These are phyloP conservation scores for Funneliformis mosseae DNA, from an alignment of 192 early-diverging fungal species.

Conservation along the genomic window DNA sequence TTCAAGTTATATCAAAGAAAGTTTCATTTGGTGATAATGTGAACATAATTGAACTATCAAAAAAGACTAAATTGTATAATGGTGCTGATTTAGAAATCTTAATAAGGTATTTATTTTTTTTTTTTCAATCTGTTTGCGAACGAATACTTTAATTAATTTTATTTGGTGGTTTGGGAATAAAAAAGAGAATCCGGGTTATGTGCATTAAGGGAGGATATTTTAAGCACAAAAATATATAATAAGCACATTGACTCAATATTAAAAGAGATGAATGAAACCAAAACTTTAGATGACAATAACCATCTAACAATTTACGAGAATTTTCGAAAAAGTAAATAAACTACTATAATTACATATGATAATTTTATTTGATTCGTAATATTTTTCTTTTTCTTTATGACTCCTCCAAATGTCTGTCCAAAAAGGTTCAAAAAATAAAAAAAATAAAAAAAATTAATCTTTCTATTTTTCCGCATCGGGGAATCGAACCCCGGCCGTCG, in stretches of 20 bases:
- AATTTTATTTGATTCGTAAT: no score
- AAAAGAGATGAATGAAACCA: constrained; percentile 29
- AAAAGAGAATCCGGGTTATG: constrained; percentile 37
- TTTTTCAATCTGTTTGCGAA: neutral
- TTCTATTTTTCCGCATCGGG: constrained; percentile 63
- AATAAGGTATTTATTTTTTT: constrained; percentile 44
- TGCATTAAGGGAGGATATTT: constrained; percentile 37
- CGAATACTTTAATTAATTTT: constrained; percentile 10
- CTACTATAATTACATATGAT: no score
- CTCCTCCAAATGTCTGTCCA: no score
- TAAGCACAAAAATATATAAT: constrained; percentile 18
- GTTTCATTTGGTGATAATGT: constrained; percentile 62
- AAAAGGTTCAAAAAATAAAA: no score
- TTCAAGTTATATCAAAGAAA: constrained; percentile 59
- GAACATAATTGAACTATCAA: constrained; percentile 52
- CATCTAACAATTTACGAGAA: no score
- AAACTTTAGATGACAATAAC: neutral
- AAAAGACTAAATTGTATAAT: constrained; percentile 64
- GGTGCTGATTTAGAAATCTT: constrained; percentile 78
- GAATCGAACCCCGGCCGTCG: constrained; percentile 84
- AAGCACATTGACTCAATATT: constrained; percentile 33
- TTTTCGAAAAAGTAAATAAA: no score
- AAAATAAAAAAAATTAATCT: no score
- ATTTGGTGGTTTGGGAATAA: no score
- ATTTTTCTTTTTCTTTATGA: no score